A percentile compares a stretch with the other conserved stretches of the same genome.
phyloP scores from a whole-genome alignment of 2,329 filamentous ascomycete genomes.

The Tolypocladium paradoxum region DNA sequence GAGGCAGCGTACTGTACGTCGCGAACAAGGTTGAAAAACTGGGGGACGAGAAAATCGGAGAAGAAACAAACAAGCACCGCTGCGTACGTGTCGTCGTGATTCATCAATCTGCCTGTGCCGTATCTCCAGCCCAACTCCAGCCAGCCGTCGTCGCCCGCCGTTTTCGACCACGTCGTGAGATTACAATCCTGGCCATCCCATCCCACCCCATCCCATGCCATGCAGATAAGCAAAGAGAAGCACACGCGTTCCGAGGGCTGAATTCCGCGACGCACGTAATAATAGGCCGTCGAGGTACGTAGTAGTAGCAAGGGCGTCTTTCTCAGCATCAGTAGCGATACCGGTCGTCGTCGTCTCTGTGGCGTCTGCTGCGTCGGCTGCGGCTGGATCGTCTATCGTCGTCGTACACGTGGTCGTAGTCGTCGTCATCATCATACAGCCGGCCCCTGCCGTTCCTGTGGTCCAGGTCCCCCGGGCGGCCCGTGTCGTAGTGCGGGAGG shows the following conservation, averaged over 20 bases:
- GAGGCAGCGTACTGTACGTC: not conserved
- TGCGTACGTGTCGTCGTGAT: not conserved
- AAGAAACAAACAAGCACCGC: no score
- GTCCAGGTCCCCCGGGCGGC: constrained; percentile 4
- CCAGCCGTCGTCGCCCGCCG: not conserved
- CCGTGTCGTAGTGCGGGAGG: constrained; percentile 14
- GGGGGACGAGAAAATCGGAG: not conserved
- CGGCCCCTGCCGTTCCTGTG: constrained; percentile 10
- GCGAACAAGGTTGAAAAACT: not conserved
- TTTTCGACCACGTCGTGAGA: not conserved
- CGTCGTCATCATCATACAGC: constrained; percentile 10
- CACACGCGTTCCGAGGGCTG: not conserved
- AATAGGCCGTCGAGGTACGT: not conserved
- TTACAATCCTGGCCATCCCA: not conserved
- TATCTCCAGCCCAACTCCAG: not conserved
- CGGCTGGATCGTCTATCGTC: constrained; percentile 14
- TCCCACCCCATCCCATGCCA: not conserved
- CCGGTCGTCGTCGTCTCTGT: constrained; percentile 12
- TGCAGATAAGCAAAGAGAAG: not conserved
- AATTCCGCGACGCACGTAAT: no score
- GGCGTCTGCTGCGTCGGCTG: constrained; percentile 9
- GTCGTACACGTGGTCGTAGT: constrained; percentile 18
- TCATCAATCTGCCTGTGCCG: not conserved
- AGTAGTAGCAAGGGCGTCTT: not conserved
- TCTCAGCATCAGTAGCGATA: constrained; percentile 10